Evolutionary conservation across 805 yeast species (phyloP), one percentile per base, ranked within the genome.

Genomic region (Cyberlindnera japonica): DNA sequence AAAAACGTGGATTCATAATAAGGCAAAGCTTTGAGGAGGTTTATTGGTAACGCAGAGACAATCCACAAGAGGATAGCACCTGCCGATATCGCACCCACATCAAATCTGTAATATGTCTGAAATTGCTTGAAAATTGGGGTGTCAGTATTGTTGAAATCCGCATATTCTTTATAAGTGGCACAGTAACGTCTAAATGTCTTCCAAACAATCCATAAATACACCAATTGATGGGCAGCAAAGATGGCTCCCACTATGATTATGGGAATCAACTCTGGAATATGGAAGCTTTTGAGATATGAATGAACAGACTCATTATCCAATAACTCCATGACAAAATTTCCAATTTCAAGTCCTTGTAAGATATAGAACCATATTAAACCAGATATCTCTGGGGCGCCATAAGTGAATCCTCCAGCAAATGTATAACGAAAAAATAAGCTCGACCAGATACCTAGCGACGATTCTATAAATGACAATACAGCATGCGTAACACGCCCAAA

Each of bases 81-180:
- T 9, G 9, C 11, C 9, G 28, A 25, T 25, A 13, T 7, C n/a
- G 6, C 28, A n/a, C 7, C 9, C n/a, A 14, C 13, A 10, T 12
- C n/a, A 11, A 10, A 25, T 25, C 28, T 6, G 34, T 29, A 31
- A 15, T 24, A n/a, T 8, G 25, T 17, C 11, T 22, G 21, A 34
- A 38, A 38, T 17, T 38, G 42, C 4, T 22, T 38, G 25, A 33
- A 18, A 3, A 33, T 18, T 16, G 42, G 42, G 6, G 19, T 7
- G 20, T 29, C n/a, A 3, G 8, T 17, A 17, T 23, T 38, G 30
- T 38, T 38, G 30, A 33, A 38, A 15, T 38, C 42, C 4, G 31
- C 21, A 25, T 28, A 38, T 6, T 26, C 18, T 18, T 33, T 38
- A 3, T 10, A 12, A 6, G 42, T 22, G 3, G 19, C 22, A 3